A percentile compares a stretch with the other conserved stretches of the same genome.
phyloP scores from a whole-genome alignment of 768 basidiomycete genomes.

The Pholiota molesta region DNA sequence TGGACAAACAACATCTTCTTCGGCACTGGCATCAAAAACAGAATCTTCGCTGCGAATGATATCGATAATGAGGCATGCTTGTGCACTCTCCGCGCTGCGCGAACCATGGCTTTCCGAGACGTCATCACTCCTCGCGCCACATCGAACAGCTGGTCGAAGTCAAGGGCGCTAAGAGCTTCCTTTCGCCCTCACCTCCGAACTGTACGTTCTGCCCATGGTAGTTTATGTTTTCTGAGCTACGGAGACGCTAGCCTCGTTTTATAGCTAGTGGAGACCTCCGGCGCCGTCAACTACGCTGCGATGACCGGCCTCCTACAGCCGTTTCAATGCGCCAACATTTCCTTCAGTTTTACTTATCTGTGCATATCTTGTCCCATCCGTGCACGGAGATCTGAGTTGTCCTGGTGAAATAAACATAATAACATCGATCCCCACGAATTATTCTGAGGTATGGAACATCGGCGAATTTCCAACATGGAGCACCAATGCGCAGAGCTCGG shows the following conservation, averaged over 20 bases:
- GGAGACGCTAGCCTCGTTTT: background rate
- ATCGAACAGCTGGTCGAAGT: conserved; percentile 76
- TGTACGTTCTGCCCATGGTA: conserved; percentile 68
- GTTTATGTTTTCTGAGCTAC: background rate
- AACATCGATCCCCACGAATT: background rate
- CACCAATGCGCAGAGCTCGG: too few species aligned
- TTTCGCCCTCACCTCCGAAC: conserved; percentile 32
- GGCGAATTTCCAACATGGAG: too few species aligned
- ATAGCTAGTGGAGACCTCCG: background rate
- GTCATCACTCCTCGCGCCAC: conserved; percentile 71
- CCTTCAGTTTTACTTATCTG: background rate
- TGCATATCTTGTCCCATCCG: background rate
- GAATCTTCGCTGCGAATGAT: conserved; percentile 78
- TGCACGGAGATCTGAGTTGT: background rate
- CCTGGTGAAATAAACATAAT: background rate
- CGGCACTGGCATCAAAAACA: conserved; percentile 87
- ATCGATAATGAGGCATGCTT: conserved; percentile 82
- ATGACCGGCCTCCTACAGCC: background rate
- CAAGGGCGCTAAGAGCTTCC: conserved; percentile 84
- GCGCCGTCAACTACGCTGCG: background rate
- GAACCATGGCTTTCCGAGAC: conserved; percentile 98
- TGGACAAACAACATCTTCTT: conserved; percentile 98
- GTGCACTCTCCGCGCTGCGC: conserved; percentile 84
- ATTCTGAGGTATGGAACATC: background rate
- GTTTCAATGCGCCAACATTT: background rate